Evolutionary conservation across 148 eudicot species (phyloP), one percentile per base, ranked within the genome.

Genomic region (Linanthus parryae): DNA sequence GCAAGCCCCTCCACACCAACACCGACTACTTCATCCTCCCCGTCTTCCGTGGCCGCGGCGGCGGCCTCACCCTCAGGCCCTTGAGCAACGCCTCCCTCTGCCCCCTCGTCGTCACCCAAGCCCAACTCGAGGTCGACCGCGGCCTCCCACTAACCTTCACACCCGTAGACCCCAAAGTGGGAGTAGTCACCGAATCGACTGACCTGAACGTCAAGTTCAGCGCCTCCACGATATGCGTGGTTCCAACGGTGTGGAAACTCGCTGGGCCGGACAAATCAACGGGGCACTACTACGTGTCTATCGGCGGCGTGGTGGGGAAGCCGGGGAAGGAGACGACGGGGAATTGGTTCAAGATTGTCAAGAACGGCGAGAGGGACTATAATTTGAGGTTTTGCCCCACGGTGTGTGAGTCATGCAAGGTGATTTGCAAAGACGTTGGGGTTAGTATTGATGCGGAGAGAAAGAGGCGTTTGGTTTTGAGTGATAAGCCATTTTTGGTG

Each of bases 281-380:
- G 6, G 45, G 44, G 15, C 36, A 35, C 10, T 64, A 65, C 18
- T 63, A 50, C 29, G 26, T 76, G 33, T 56, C 63, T 2, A 53
- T 52, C 0, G 74, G 77, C 6, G 77, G 81, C 0, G 68, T 52
- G 4, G 48, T 33, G 51, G 81, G 81, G 9, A 72, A 64, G 27
- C 81, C 74, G 3, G 77, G 77, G 3, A 10, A 17, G 1, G 28
- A 42, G 18, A 76, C 81, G 5, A 0, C 64, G 2, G 68, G 74
- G 45, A 72, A 63, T 34, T 76, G 77, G 81, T 82, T 82, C 54
- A 82, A 59, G 77, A 67, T 82, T 2, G 81, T 69, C 44, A 57
- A 64, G 38, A 57, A 8, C 19, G 77, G 35, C 1, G 51, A 26
- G 5, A 5, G 35, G 14, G 69, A 66, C 19, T 74, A 81, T 52